Evolutionary conservation across 1,284 basidiomycete species (phyloP).

Genomic region (Inonotus hispidus): DNA sequence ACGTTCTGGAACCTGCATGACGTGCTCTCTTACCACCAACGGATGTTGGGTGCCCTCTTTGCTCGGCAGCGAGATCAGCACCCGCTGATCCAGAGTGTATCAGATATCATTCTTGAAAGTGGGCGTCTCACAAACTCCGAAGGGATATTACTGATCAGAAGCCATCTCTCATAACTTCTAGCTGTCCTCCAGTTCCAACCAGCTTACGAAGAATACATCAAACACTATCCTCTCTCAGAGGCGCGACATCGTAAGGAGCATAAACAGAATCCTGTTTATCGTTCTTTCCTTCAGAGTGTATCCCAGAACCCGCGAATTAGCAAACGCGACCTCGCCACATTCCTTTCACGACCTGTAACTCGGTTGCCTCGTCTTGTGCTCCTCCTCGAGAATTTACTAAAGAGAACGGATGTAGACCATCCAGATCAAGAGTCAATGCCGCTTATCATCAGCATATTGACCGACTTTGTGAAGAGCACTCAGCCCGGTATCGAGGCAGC

Average conservation of each 20-base stretch:
- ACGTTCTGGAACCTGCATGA: slow-evolving; percentile 72
- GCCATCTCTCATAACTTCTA: slow-evolving; percentile 15
- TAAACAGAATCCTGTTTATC: slow-evolving; percentile 58
- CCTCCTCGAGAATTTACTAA: slow-evolving; percentile 63
- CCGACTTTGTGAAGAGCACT: slow-evolving; percentile 66
- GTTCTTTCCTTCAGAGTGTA: slow-evolving; percentile 56
- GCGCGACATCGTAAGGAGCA: slow-evolving; percentile 71
- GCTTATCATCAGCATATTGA: slow-evolving; percentile 55
- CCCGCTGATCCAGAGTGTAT: slow-evolving; percentile 69
- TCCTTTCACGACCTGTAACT: slow-evolving; percentile 78
- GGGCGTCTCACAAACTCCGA: slow-evolving; percentile 21
- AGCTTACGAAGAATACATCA: slow-evolving; percentile 74
- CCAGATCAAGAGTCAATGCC: slow-evolving; percentile 66
- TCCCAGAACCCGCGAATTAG: slow-evolving; percentile 61
- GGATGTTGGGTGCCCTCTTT: slow-evolving; percentile 62
- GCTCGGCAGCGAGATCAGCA: slow-evolving; percentile 73
- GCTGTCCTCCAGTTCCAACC: slow-evolving; percentile 45
- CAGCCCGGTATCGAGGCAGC: slow-evolving; percentile 82
- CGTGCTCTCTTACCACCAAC: slow-evolving; percentile 59
- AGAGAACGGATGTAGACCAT: slow-evolving; percentile 57
- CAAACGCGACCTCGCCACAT: slow-evolving; percentile 75
- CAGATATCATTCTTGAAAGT: slow-evolving; percentile 76
- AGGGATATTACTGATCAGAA: slow-evolving; percentile 10
- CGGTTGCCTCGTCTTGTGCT: slow-evolving; percentile 73
- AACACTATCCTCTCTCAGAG: slow-evolving; percentile 79